Conservation (phyloP, 2,329 filamentous ascomycete genomes). For the Chaetomium olivaceum region DNA sequence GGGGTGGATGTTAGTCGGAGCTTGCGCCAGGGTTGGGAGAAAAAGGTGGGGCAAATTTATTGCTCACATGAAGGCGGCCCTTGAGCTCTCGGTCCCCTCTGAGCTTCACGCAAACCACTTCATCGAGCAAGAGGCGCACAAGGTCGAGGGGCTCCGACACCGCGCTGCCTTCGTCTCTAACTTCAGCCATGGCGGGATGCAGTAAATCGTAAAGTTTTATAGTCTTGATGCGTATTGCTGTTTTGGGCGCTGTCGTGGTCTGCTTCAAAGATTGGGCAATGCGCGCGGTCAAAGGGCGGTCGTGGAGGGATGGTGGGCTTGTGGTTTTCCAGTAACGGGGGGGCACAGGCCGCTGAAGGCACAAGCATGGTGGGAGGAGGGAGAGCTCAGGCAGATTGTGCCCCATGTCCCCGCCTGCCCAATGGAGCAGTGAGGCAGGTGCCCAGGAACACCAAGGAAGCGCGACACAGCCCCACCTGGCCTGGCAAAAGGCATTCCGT, state of each 20-base stretch:
- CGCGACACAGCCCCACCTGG: neutral
- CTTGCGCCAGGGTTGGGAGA: neutral
- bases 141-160: slow-evolving; percentile 93
- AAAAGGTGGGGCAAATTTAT: slow-evolving; percentile 2
- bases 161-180: slow-evolving; percentile 68
- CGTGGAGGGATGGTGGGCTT: slow-evolving; percentile 1
- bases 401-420: slow-evolving; percentile 4
- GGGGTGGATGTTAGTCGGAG: slow-evolving; percentile 11
- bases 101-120: slow-evolving; percentile 96
- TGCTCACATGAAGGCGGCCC: slow-evolving; percentile 84
- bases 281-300: neutral
- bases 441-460: neutral
- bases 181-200: slow-evolving; percentile 79
- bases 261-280: neutral
- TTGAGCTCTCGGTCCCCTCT: slow-evolving; percentile 94
- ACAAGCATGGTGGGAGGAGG: neutral
- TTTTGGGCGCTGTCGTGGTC: slow-evolving; percentile 1
- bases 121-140: slow-evolving; percentile 89
- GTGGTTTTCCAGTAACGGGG: neutral
- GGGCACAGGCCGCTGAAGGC: neutral
- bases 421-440: neutral
- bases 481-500: neutral
- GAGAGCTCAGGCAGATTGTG: neutral
- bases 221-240: neutral
- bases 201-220: neutral